These are phyloP conservation scores for Solanum chiquidenum DNA, from an alignment of 257 asterid species.

Conservation along the genomic window DNA sequence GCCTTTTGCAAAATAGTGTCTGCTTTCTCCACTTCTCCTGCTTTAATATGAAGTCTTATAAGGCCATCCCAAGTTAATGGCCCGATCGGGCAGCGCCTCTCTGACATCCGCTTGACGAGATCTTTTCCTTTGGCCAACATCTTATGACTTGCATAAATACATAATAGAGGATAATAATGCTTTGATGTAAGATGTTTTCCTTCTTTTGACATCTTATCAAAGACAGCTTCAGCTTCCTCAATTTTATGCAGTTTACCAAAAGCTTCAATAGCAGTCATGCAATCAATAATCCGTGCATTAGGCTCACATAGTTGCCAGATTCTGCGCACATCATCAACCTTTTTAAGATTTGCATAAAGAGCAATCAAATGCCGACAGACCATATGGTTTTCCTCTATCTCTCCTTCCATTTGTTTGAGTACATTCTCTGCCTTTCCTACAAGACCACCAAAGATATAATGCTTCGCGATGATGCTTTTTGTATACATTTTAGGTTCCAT, in stretches of 20 bases:
- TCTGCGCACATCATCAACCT: conserved; percentile 48
- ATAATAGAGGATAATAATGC: conserved; percentile 32
- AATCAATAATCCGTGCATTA: conserved; percentile 24
- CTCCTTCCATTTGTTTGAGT: conserved; percentile 55
- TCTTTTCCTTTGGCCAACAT: conserved; percentile 57
- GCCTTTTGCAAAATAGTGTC: conserved; percentile 38
- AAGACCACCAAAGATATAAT: conserved; percentile 36
- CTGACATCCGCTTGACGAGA: conserved; percentile 54
- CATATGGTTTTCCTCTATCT: conserved; percentile 26
- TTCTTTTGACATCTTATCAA: conserved; percentile 24
- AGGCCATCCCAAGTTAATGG: conserved; percentile 54
- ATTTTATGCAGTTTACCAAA: conserved; percentile 51
- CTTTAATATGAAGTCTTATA: conserved; percentile 44
- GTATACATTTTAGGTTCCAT: conserved; percentile 21
- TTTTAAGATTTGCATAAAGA: conserved; percentile 56
- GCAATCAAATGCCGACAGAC: conserved; percentile 32
- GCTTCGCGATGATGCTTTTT: conserved; percentile 24
- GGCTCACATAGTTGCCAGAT: conserved; percentile 58
- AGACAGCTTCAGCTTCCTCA: conserved; percentile 65
- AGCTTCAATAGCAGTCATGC: conserved; percentile 50
- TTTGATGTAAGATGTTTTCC: conserved; percentile 19
- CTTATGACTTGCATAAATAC: conserved; percentile 42
- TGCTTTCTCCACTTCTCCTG: conserved; percentile 65
- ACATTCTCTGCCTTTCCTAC: conserved; percentile 54
- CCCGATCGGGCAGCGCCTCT: conserved; percentile 31